A percentile compares a stretch with the other conserved stretches of the same genome.
These are phyloP conservation scores for Talaromyces sp. DNA, from an alignment of 2,329 filamentous ascomycete genomes.

Conservation along the genomic window DNA sequence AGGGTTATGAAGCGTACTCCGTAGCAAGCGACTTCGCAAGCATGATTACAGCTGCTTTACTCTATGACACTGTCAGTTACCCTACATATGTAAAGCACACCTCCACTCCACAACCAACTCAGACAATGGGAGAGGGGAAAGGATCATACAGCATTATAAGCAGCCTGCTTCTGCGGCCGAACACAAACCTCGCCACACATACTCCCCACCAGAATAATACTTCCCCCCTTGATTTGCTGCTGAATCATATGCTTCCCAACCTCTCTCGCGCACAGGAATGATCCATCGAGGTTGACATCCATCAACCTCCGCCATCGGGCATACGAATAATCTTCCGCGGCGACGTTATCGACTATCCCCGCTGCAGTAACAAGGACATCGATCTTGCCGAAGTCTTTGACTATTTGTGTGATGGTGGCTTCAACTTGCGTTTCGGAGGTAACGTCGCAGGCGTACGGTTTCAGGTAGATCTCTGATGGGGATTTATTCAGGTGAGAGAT, in stretches of 20 bases:
- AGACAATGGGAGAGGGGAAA: not conserved
- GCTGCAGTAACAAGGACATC: not conserved
- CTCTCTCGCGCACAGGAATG: not conserved
- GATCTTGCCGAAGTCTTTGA: not conserved
- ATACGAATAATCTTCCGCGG: not conserved
- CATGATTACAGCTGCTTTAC: constrained; percentile 4
- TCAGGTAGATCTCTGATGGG: not conserved
- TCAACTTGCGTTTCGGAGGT: not conserved
- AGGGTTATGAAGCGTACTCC: not conserved
- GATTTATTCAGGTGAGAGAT: not conserved
- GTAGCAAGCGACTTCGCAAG: not conserved
- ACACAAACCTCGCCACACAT: constrained; percentile 36
- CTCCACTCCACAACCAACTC: not conserved
- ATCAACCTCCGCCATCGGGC: not conserved
- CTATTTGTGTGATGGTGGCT: not conserved
- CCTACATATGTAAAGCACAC: not conserved
- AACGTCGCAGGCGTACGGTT: not conserved
- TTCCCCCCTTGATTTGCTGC: constrained; percentile 10
- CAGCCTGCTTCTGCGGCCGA: constrained; percentile 39
- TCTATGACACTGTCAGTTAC: not conserved
- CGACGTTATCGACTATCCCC: not conserved
- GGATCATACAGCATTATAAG: constrained; percentile 36
- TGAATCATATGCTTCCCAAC: constrained; percentile 1
- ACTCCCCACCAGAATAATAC: constrained; percentile 29
- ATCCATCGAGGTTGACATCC: not conserved